Percentiles rank a stretch among this genome's conserved stretches.
Evolutionary conservation across 2,329 filamentous ascomycete genomes (phyloP).

Genomic region (Colletotrichum horii): DNA sequence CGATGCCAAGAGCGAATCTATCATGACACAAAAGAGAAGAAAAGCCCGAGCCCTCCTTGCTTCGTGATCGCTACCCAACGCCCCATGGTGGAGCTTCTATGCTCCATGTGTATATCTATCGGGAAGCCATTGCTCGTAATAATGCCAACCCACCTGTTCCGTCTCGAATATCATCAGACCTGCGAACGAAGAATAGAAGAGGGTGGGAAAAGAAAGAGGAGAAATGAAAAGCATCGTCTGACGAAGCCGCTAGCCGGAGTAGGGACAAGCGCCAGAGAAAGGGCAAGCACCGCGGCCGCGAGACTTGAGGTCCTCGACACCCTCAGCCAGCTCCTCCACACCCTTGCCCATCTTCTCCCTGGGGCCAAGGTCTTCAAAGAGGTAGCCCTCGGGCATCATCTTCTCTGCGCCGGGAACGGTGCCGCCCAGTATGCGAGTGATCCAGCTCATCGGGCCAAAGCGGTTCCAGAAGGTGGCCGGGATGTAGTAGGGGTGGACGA

Average conservation of each 20-base stretch:
- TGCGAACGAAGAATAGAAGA: neutral
- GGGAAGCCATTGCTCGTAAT: neutral
- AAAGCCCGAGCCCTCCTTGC: neutral
- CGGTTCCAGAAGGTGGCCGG: constrained; percentile 64
- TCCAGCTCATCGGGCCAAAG: constrained; percentile 63
- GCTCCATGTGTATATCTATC: neutral
- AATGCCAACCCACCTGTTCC: neutral
- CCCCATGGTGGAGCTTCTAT: neutral
- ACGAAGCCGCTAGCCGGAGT: neutral
- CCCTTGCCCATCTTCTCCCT: constrained; percentile 57
- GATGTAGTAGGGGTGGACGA: constrained; percentile 70
- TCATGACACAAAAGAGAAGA: neutral
- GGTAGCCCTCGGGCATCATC: constrained; percentile 55
- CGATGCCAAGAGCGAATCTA: neutral
- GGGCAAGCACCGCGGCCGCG: constrained; percentile 8
- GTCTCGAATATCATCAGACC: neutral
- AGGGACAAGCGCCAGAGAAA: constrained; percentile 3
- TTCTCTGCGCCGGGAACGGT: constrained; percentile 48
- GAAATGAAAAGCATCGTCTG: neutral
- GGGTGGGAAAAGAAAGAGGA: neutral
- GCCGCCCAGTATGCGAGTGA: constrained; percentile 48
- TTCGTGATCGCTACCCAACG: neutral
- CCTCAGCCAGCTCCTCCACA: constrained; percentile 46
- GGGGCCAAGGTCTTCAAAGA: constrained; percentile 68
- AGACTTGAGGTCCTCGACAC: constrained; percentile 11